These are phyloP conservation scores for Bisporella sp. DNA, from an alignment of 2,329 filamentous ascomycete genomes.

Conservation along the genomic window DNA sequence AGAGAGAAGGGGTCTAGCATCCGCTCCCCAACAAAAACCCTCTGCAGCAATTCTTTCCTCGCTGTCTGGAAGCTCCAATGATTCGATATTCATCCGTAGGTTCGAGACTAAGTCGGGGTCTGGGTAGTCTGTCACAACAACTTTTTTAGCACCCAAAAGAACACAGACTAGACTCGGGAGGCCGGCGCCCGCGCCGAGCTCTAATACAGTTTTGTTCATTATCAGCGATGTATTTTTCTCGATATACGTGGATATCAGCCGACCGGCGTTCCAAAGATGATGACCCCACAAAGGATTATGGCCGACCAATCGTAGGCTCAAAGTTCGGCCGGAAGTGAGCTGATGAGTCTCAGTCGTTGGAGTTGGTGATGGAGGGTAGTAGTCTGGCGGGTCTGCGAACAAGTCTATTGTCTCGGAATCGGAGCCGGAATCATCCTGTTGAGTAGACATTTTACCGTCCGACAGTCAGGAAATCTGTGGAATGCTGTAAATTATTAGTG, in stretches of 20 bases:
- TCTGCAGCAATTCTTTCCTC: slow-evolving; percentile 43
- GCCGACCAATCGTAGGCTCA: slow-evolving; percentile 71
- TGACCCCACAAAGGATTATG: slow-evolving; percentile 87
- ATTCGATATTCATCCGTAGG: slow-evolving; percentile 64
- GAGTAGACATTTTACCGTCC: no score
- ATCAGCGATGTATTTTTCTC: slow-evolving; percentile 62
- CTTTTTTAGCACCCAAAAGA: slow-evolving; percentile 59
- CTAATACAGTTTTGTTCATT: slow-evolving; percentile 64
- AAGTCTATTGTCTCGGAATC: slow-evolving; percentile 34
- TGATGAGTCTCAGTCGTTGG: slow-evolving; percentile 68
- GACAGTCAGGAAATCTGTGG: no score
- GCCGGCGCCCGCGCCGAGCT: slow-evolving; percentile 83
- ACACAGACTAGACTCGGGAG: slow-evolving; percentile 75
- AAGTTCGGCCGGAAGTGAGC: slow-evolving; percentile 50
- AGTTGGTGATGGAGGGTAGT: slow-evolving; percentile 69
- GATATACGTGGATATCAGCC: slow-evolving; percentile 70
- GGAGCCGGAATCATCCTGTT: no score
- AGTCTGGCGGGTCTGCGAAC: slow-evolving; percentile 77
- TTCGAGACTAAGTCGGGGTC: slow-evolving; percentile 78
- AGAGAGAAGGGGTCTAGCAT: slow-evolving; percentile 49
- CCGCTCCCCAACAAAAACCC: slow-evolving; percentile 80
- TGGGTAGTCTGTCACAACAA: slow-evolving; percentile 84
- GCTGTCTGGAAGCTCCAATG: not conserved
- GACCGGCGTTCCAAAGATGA: slow-evolving; percentile 84
- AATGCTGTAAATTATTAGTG: no score